Percentiles rank a stretch among this genome's conserved stretches.
phyloP scores from a whole-genome alignment of 2,329 filamentous ascomycete species.

The Pyrenophora teres region DNA sequence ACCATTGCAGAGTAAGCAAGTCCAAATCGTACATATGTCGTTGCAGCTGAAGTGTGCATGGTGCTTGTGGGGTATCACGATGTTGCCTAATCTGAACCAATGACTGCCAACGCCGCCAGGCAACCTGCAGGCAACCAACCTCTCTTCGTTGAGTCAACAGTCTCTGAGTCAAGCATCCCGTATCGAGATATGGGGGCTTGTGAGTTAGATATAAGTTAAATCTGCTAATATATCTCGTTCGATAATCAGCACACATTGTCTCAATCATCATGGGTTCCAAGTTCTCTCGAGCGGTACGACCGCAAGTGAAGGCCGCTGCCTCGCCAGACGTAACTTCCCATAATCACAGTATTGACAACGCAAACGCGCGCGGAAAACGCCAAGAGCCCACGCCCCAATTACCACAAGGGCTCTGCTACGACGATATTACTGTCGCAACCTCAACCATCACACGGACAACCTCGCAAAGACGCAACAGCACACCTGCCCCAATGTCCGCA shows the following conservation, averaged over 20 bases:
- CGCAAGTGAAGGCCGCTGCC: slow-evolving; percentile 24
- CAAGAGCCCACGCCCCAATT: slow-evolving; percentile 13
- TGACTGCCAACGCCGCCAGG: slow-evolving; percentile 21
- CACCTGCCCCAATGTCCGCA: slow-evolving; percentile 5
- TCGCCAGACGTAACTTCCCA: slow-evolving; percentile 16
- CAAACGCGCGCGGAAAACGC: slow-evolving; percentile 12
- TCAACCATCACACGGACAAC: background rate
- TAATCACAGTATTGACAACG: slow-evolving; percentile 15
- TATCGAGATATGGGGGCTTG: background rate
- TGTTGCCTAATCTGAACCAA: slow-evolving; percentile 19
- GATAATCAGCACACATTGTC: background rate
- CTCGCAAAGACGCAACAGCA: slow-evolving; percentile 21
- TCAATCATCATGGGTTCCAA: slow-evolving; percentile 34
- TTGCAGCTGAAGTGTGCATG: background rate
- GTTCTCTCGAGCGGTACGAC: slow-evolving; percentile 28
- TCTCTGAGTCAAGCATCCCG: slow-evolving; percentile 25
- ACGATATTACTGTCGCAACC: slow-evolving; percentile 15
- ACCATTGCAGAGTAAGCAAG: background rate
- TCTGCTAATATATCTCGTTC: slow-evolving; percentile 6
- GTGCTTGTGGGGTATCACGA: slow-evolving; percentile 5
- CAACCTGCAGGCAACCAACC: slow-evolving; percentile 37
- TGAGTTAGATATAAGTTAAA: background rate
- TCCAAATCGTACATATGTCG: background rate
- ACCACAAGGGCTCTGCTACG: background rate
- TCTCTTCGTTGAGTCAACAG: slow-evolving; percentile 30